Evolutionary conservation across 2,329 filamentous ascomycete genomes (phyloP), one percentile per base, ranked within the genome.

Genomic region (Cyclaneusma minus): DNA sequence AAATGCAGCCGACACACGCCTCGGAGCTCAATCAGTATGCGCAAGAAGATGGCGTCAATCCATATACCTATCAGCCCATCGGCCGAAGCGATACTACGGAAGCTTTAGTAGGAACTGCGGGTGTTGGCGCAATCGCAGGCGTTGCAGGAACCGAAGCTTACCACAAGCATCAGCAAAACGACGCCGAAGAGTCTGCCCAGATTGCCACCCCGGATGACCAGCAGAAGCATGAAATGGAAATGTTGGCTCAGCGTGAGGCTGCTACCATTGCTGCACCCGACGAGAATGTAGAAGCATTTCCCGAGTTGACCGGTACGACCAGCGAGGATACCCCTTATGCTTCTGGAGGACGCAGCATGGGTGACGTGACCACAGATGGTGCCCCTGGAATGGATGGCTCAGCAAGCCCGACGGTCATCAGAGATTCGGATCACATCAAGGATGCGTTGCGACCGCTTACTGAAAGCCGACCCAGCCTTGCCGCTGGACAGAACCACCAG

Each of bases 11-110:
- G 28, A 52, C 61, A 15, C 52, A 62, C 29, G 65, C 62, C 6
- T 56, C 57, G 28, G 45, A 64, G 25, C 55, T 65, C 31, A 55
- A 57, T 36, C 50, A 60, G 30, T 54, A 63, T 32, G 65, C 62
- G 3, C 50, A 55, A 31, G 49, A 64, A 35, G 65, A 70, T 32
- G 64, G 65, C 5, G 52, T 69, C 20, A 70, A 71, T 37, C 65
- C 64, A 3, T 69, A 70, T 35, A 68, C 57, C 16, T 36, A 37
- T 25, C 31, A 46, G 33, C 42, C 39, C n/a, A 22, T 28, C 13
- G 19, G 19, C 19, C 19, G 16, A 16, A 26, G 21, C 24, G 8
- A 5, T 21, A n/a, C n/a, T 24, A 13, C 29, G 22, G 25, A n/a
- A 33, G 23, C 15, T 10, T 15, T 11, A 2, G 13, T 12, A 12